Evolutionary conservation across 73 alveolate genomes (phyloP).

Genomic region (Paramecium octaurelia): DNA sequence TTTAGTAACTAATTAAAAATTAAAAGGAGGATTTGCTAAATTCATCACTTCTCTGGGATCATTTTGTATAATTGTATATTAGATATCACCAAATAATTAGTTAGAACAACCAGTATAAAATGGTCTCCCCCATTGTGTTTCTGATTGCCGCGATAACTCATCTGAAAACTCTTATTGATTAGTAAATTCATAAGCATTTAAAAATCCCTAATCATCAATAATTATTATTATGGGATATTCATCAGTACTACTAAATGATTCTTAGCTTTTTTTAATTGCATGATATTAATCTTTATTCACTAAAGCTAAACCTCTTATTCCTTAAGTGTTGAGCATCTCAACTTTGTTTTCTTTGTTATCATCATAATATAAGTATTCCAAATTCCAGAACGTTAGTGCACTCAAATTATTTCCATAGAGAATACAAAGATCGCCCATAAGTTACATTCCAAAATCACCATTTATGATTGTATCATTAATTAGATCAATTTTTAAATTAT

Average conservation of each 20-base stretch:
- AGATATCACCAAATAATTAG: neutral
- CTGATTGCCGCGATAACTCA: neutral
- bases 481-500: neutral
- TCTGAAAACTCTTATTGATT: neutral
- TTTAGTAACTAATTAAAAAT: neutral
- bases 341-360: neutral
- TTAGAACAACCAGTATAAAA: neutral
- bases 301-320: neutral
- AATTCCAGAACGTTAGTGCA: neutral
- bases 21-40: neutral
- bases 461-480: neutral
- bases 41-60: neutral
- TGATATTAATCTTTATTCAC: neutral
- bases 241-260: neutral
- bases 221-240: neutral
- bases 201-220: neutral
- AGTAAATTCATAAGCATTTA: neutral
- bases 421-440: neutral
- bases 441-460: neutral
- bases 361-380: neutral
- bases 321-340: neutral
- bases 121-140: neutral
- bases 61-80: neutral
- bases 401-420: neutral
- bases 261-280: neutral